phyloP scores from a whole-genome alignment of 805 yeast species.

The Wickerhamiella kurtzmanii region DNA sequence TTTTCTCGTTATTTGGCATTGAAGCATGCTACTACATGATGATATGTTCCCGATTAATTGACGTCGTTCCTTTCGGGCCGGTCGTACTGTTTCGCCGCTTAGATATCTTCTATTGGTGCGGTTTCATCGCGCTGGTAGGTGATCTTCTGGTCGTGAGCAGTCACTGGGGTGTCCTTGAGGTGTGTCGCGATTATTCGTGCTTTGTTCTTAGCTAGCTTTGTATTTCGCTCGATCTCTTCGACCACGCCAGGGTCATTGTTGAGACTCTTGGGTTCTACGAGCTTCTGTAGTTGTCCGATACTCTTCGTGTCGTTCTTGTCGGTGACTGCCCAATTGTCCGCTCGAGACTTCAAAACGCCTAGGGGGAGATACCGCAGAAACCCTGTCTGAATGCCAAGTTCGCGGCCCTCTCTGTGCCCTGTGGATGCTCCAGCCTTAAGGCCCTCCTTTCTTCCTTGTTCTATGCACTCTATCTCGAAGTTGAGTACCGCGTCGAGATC shows the following conservation, averaged over 20 bases:
- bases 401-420: conserved; percentile 65
- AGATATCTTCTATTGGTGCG: conserved; percentile 24
- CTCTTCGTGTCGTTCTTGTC: conserved; percentile 6
- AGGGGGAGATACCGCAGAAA: conserved; percentile 36
- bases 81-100: no score
- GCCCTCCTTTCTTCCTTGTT: conserved; percentile 64
- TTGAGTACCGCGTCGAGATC: conserved; percentile 14
- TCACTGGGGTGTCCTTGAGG: conserved; percentile 19
- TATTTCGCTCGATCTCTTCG: conserved; percentile 37
- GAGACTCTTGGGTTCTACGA: conserved; percentile 25
- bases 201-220: conserved; percentile 47
- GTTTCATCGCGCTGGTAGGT: conserved; percentile 24
- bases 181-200: conserved; percentile 37
- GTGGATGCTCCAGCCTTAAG: conserved; percentile 42
- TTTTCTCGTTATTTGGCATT: no score
- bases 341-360: conserved; percentile 51
- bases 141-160: conserved; percentile 28
- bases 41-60: no score
- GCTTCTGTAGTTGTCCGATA: conserved; percentile 19
- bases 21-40: no score
- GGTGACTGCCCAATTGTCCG: conserved; percentile 25
- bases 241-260: conserved; percentile 44
- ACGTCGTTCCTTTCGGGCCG: no score
- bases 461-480: conserved; percentile 30
- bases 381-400: conserved; percentile 48